phyloP scores from a whole-genome alignment of 441 rosid species.

The Geranium incanum region DNA sequence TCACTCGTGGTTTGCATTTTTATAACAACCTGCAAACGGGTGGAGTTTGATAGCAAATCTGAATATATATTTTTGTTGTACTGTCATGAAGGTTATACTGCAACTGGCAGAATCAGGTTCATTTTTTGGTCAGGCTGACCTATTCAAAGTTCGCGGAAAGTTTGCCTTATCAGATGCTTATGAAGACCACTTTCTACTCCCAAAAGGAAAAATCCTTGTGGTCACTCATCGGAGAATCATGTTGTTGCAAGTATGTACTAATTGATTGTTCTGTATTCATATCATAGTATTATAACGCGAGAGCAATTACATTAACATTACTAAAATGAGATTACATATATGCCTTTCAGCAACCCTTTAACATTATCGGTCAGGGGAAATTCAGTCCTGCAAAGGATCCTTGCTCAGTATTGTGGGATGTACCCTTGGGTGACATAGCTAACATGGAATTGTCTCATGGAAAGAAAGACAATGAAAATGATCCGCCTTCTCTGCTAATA shows the following conservation, averaged over 20 bases:
- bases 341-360: slow-evolving; percentile 65
- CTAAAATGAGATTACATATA: slow-evolving; percentile 11
- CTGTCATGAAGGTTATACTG: slow-evolving; percentile 58
- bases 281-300: neutral
- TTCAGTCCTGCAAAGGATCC: slow-evolving; percentile 89
- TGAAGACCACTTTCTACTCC: slow-evolving; percentile 87
- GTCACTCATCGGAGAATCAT: slow-evolving; percentile 84
- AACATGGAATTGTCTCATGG: slow-evolving; percentile 83
- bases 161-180: slow-evolving; percentile 94
- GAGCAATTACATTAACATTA: neutral
- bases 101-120: slow-evolving; percentile 97
- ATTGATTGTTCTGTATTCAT: neutral
- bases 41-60: neutral
- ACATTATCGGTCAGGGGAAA: slow-evolving; percentile 78
- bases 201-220: slow-evolving; percentile 64
- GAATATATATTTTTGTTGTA: neutral
- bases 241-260: slow-evolving; percentile 69
- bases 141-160: slow-evolving; percentile 91
- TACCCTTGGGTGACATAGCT: slow-evolving; percentile 54
- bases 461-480: slow-evolving; percentile 68
- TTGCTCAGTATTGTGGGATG: slow-evolving; percentile 83
- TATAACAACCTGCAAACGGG: neutral
- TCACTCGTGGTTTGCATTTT: neutral
- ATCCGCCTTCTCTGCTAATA: slow-evolving; percentile 63
- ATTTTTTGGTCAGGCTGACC: slow-evolving; percentile 90